Percentiles rank a stretch among this genome's conserved stretches.
phyloP scores from a whole-genome alignment of 73 alveolate genomes.

The Stentor roeselii region DNA sequence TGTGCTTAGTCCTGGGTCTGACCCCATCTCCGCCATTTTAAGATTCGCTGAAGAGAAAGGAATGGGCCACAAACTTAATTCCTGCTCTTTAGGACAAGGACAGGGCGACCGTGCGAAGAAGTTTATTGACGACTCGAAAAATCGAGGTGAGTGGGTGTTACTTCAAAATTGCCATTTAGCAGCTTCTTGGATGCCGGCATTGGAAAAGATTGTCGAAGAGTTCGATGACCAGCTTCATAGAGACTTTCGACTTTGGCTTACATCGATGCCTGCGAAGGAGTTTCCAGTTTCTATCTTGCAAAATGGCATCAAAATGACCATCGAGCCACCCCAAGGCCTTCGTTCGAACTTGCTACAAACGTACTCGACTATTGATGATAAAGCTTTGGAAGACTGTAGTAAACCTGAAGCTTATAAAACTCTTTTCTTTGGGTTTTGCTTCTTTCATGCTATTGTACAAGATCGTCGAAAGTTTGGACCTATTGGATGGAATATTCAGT shows the following conservation, averaged over 20 bases:
- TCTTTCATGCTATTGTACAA: constrained; percentile 99
- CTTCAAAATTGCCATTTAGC: constrained; percentile 99
- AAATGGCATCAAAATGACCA: constrained; percentile 99
- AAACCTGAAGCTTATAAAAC: constrained; percentile 97
- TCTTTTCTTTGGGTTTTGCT: constrained; percentile 96
- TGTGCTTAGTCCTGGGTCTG: constrained; percentile 99
- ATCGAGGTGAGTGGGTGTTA: constrained; percentile 99
- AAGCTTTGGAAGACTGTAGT: constrained; percentile 88
- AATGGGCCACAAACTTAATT: constrained; percentile 93
- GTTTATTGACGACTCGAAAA: constrained; percentile 90
- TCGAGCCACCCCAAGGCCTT: constrained; percentile 98
- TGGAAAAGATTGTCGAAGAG: constrained; percentile 94
- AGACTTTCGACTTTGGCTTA: constrained; percentile 99
- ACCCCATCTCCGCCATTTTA: constrained; percentile 97
- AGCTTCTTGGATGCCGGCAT: constrained; percentile 98
- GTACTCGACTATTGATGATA: constrained; percentile 61
- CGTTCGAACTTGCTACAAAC: constrained; percentile 87
- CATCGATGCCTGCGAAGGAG: constrained; percentile 98
- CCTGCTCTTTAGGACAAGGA: constrained; percentile 99
- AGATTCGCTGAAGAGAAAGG: constrained; percentile 98
- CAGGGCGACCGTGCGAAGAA: constrained; percentile 98
- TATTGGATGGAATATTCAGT: constrained; percentile 99
- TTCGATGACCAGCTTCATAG: constrained; percentile 94
- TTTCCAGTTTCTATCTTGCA: constrained; percentile 99
- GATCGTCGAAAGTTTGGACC: constrained; percentile 99